Percentiles rank a stretch among this genome's conserved stretches.
phyloP scores from a whole-genome alignment of 257 asterid species.

The Pogostemon cablin region DNA sequence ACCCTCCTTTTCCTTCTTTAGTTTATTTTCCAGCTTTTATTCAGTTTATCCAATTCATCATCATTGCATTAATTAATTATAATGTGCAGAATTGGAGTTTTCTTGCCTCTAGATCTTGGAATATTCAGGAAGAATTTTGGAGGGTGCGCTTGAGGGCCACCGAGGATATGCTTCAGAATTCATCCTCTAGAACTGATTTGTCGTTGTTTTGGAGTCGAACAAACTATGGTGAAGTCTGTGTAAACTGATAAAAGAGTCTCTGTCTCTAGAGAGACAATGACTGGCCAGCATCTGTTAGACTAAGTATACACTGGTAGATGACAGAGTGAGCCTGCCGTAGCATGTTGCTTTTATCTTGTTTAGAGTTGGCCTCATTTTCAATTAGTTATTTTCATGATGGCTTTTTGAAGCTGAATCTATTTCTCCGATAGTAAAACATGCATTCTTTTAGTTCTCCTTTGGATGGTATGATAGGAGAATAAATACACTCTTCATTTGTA shows the following conservation, averaged over 20 bases:
- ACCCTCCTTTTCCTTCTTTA: not conserved
- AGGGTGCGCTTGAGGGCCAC: constrained; percentile 81
- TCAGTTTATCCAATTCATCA: constrained; percentile 12
- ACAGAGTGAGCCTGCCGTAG: constrained; percentile 42
- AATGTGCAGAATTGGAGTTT: constrained; percentile 58
- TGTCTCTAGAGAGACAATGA: constrained; percentile 38
- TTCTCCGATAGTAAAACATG: not conserved
- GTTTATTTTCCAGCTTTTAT: not conserved
- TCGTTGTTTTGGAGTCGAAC: constrained; percentile 40
- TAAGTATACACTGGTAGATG: constrained; percentile 29
- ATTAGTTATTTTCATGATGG: not conserved
- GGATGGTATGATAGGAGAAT: no score
- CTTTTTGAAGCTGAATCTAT: constrained; percentile 5
- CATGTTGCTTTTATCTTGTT: constrained; percentile 42
- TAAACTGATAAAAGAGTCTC: constrained; percentile 37
- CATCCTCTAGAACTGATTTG: constrained; percentile 53
- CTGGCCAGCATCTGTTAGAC: constrained; percentile 35
- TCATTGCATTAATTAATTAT: constrained; percentile 29
- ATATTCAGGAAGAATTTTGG: constrained; percentile 78
- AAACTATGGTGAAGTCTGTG: constrained; percentile 34
- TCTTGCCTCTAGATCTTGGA: constrained; percentile 81
- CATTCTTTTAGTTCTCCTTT: not conserved
- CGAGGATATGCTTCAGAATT: constrained; percentile 64
- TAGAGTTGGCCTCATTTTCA: constrained; percentile 17
- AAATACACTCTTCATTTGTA: not conserved